Base-by-base conservation (phyloP, 2,329 filamentous ascomycete species). In the Pseudofabraea citricarpa region DNA sequence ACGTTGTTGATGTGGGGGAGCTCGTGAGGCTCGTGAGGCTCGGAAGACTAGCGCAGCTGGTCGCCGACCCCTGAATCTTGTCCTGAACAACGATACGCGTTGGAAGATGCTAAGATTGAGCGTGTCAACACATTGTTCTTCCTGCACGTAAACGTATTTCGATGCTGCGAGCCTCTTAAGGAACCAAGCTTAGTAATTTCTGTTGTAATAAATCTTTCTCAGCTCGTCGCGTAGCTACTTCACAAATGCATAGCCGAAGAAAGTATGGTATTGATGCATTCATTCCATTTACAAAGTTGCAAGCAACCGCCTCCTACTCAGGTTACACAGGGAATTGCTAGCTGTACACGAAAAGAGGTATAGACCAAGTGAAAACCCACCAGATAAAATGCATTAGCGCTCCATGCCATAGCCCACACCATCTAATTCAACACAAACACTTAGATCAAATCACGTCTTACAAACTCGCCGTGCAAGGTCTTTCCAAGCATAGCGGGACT, bases 391-490 rank as follows among this genome's bases (percentile, higher is more conserved):
- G 52, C 48, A 57, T 56, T 49, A 55, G 53, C 50, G 48, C 53
- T 54, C 52, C 45, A 55, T 55, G 46, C 50, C 51, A 51, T 48
- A 45, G 39, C 35, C 27, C 46, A 45, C 48, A 49, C 48, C 47
- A 51, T 58, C 53, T 56, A 58, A 51, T 46, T 48, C 46, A 37
- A 50, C 45, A 53, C 51, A 27, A 27, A 26, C 44, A 38, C 48
- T 55, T 87, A 98, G 75, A 98, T 81, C 67, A 98, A 75, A 72
- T 98, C 93, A 55, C 88, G 82, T 77, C 90, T 89, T 67, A 97
- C 89, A 66, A 98, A 98, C 75, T 97, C 88, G 53, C 87, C 85
- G 65, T 94, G 88, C 62, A 98, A 77, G 48, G 90, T 85, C 81
- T 95, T 96, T 67, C 93, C 93, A 59, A 98, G 80, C 57, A 81